These are phyloP conservation scores for Yamadazyma sp. DNA, from an alignment of 1,139 yeast genomes.

Conservation along the genomic window DNA sequence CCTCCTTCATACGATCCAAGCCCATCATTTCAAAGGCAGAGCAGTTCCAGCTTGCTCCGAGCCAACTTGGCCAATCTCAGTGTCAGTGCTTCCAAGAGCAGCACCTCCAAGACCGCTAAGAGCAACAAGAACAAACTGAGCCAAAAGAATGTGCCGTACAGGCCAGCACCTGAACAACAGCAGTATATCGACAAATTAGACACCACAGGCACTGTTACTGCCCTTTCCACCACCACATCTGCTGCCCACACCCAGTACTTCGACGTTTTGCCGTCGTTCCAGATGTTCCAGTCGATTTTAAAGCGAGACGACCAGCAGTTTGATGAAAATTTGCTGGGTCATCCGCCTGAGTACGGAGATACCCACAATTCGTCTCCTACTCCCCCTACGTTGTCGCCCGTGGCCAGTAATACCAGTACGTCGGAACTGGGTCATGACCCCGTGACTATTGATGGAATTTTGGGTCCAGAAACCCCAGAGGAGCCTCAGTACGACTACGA, in stretches of 20 bases:
- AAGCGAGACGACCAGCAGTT: constrained; percentile 48
- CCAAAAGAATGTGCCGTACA: constrained; percentile 29
- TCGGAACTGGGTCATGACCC: background rate
- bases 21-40: constrained; percentile 8
- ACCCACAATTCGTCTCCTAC: constrained; percentile 28
- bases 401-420: background rate
- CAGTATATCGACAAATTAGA: constrained; percentile 30
- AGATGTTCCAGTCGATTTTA: constrained; percentile 58
- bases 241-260: constrained; percentile 44
- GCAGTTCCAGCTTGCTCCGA: constrained; percentile 15
- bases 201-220: constrained; percentile 13
- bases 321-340: constrained; percentile 33
- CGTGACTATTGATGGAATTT: constrained; percentile 15
- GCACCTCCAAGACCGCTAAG: no score
- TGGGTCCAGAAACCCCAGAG: constrained; percentile 13
- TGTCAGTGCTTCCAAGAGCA: no score
- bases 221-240: constrained; percentile 26
- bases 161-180: constrained; percentile 37
- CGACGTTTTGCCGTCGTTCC: constrained; percentile 63
- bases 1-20: constrained; percentile 1
- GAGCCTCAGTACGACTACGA: constrained; percentile 15
- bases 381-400: constrained; percentile 22
- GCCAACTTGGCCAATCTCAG: background rate
- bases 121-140: background rate
- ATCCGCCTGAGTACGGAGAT: constrained; percentile 45